These are phyloP conservation scores for Pseudogymnoascus verrucosus DNA, from an alignment of 2,329 filamentous ascomycete species.

Conservation along the genomic window DNA sequence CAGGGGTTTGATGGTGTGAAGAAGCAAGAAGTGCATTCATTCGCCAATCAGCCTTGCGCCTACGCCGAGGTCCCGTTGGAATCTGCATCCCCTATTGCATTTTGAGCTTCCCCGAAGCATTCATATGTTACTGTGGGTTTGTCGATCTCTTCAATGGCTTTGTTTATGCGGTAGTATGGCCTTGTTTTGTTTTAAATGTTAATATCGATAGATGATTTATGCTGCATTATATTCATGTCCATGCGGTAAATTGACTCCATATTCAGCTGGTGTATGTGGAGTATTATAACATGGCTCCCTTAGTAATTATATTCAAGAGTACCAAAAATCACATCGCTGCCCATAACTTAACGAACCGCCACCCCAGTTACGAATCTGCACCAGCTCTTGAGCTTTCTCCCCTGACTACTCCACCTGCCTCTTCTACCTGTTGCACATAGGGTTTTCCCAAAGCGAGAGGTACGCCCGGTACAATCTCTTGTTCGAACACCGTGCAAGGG, in stretches of 20 bases:
- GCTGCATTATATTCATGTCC: not conserved
- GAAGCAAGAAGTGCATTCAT: not conserved
- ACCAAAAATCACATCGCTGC: not conserved
- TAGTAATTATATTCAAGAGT: not conserved
- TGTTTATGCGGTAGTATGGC: not conserved
- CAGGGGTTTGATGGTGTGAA: too few species aligned
- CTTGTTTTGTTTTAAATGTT: not conserved
- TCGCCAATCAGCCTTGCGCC: not conserved
- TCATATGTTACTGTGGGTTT: too few species aligned
- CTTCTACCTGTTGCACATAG: not conserved
- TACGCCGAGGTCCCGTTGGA: not conserved
- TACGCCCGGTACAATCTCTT: not conserved
- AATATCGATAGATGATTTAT: not conserved
- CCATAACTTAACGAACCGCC: not conserved
- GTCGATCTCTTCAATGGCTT: too few species aligned
- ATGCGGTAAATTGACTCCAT: not conserved
- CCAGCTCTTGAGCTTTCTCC: not conserved
- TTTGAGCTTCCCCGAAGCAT: too few species aligned
- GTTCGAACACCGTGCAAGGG: not conserved
- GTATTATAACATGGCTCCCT: not conserved
- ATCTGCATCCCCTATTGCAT: not conserved
- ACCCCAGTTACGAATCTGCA: not conserved
- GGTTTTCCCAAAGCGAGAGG: not conserved
- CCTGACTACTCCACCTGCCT: not conserved
- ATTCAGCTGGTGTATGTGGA: not conserved